Conservation (phyloP, 2,329 filamentous ascomycete species). For the Diaporthe amygdali region DNA sequence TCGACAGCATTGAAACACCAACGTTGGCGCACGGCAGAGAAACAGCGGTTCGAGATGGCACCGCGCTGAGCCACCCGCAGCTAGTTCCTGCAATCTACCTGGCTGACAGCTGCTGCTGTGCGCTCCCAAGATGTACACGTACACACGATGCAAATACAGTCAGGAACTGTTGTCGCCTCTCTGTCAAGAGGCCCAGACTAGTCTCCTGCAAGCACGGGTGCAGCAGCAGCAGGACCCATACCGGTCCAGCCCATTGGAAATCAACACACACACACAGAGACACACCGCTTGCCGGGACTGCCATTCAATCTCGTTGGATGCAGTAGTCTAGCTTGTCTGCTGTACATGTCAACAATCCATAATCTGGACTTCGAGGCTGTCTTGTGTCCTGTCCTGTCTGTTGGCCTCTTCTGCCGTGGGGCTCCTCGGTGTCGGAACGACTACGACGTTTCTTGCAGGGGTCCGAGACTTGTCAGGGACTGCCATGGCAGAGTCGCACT, state of each 20-base stretch:
- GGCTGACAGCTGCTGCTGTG: conserved; percentile 23
- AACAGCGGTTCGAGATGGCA: neutral
- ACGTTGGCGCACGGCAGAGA: neutral
- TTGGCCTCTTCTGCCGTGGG: conserved; percentile 15
- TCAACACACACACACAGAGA: neutral
- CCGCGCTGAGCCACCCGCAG: neutral
- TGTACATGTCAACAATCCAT: neutral
- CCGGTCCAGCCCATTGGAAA: conserved; percentile 16
- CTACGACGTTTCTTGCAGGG: conserved; percentile 4
- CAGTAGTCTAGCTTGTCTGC: neutral
- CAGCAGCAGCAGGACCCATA: conserved; percentile 5
- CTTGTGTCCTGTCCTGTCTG: conserved; percentile 2
- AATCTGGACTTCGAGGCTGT: neutral
- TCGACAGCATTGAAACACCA: conserved; percentile 5
- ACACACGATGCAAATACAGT: neutral
- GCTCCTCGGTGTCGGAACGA: neutral
- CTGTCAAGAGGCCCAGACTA: conserved; percentile 11
- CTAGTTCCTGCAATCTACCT: neutral
- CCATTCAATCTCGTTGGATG: neutral
- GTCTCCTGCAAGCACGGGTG: conserved; percentile 12
- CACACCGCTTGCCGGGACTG: conserved; percentile 17
- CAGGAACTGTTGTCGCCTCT: conserved; percentile 1
- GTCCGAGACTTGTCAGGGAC: conserved; percentile 18
- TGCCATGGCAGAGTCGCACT: conserved; percentile 11
- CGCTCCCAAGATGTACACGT: neutral